Percentiles rank a stretch among this genome's conserved stretches.
phyloP scores from a whole-genome alignment of 2,329 filamentous ascomycete genomes.

The Teratosphaeria viscida region DNA sequence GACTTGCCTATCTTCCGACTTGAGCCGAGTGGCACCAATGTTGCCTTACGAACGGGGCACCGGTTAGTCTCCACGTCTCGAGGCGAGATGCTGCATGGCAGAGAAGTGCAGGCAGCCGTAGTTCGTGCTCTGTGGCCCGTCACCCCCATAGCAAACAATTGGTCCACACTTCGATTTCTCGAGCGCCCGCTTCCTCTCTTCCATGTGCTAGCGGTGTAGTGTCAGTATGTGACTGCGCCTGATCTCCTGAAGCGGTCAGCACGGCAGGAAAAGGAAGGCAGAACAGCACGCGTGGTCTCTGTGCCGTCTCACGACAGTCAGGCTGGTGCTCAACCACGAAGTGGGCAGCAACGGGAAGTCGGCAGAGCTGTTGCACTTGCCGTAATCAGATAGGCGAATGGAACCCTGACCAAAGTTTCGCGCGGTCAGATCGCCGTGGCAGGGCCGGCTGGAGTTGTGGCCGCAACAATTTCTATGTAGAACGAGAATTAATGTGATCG shows the following conservation, averaged over 20 bases:
- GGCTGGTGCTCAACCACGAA: not conserved
- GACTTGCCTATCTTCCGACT: not conserved
- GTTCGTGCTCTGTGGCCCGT: not conserved
- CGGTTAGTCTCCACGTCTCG: not conserved
- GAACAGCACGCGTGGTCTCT: not conserved
- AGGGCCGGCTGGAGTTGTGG: not conserved
- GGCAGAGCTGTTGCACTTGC: not conserved
- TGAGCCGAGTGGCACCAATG: not conserved
- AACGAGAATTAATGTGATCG: not conserved
- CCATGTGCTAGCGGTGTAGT: not conserved
- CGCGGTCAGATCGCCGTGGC: not conserved
- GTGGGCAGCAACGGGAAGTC: not conserved
- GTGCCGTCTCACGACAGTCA: not conserved
- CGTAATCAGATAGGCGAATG: not conserved
- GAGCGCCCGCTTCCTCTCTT: not conserved
- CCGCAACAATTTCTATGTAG: not conserved
- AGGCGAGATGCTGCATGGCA: not conserved
- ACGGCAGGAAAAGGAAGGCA: not conserved
- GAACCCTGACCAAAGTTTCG: not conserved
- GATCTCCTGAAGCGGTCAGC: not conserved
- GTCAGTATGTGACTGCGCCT: not conserved
- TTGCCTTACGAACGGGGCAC: not conserved
- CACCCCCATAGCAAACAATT: not conserved
- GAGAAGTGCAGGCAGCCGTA: not conserved
- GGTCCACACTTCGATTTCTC: not conserved